Conservation (phyloP, 306 rosid species). For the Ceratonia siliqua region DNA sequence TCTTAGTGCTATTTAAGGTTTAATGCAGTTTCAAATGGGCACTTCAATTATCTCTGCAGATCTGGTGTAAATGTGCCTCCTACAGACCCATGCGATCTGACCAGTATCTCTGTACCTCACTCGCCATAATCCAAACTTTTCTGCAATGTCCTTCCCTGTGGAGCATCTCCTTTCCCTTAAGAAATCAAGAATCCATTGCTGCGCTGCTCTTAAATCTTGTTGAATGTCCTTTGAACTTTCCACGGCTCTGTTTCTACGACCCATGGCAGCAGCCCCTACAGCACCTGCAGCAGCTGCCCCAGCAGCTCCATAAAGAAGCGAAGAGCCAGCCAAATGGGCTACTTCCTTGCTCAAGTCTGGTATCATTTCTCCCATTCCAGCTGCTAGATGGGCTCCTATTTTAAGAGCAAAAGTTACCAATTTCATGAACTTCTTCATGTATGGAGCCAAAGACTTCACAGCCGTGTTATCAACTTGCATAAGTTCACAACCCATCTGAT, state of each 20-base stretch:
- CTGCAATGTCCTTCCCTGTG: slow-evolving; percentile 87
- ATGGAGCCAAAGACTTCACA: slow-evolving; percentile 80
- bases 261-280: slow-evolving; percentile 65
- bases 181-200: slow-evolving; percentile 94
- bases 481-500: slow-evolving; percentile 86
- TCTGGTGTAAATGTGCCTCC: slow-evolving; percentile 80
- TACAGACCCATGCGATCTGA: slow-evolving; percentile 87
- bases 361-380: slow-evolving; percentile 92
- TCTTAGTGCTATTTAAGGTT: slow-evolving; percentile 5
- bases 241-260: slow-evolving; percentile 50
- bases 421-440: slow-evolving; percentile 87
- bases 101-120: slow-evolving; percentile 87
- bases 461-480: slow-evolving; percentile 87
- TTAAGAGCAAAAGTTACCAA: slow-evolving; percentile 82
- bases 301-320: slow-evolving; percentile 59
- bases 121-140: slow-evolving; percentile 90
- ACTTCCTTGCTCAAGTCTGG: slow-evolving; percentile 93
- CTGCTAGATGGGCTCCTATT: slow-evolving; percentile 96
- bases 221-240: slow-evolving; percentile 68
- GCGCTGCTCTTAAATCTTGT: slow-evolving; percentile 77
- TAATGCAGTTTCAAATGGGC: slow-evolving; percentile 55
- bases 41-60: slow-evolving; percentile 87
- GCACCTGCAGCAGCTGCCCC: slow-evolving; percentile 76
- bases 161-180: slow-evolving; percentile 80
- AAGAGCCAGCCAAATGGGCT: slow-evolving; percentile 78